Percentiles rank a stretch among this genome's conserved stretches.
Evolutionary conservation across 2,329 filamentous ascomycete genomes (phyloP).

Genomic region (Sporothrix euskadiensis): DNA sequence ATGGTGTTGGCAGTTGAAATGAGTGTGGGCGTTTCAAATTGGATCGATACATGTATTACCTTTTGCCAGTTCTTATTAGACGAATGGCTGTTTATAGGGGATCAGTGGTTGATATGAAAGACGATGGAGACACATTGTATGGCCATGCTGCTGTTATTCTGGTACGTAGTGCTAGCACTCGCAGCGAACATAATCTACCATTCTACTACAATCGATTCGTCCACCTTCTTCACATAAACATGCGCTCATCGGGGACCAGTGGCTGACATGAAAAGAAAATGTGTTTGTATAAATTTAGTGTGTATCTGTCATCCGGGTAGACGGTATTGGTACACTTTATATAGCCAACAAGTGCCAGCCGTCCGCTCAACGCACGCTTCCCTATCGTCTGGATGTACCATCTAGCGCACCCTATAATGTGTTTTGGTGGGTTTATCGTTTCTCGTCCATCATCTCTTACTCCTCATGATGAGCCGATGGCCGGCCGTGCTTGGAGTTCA

Average conservation of each 20-base stretch:
- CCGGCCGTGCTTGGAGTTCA: constrained; percentile 76
- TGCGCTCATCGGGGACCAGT: neutral
- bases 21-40: too few species aligned
- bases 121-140: too few species aligned
- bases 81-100: too few species aligned
- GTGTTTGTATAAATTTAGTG: constrained; percentile 20
- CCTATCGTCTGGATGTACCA: neutral
- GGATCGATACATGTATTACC: too few species aligned
- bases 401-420: neutral
- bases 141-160: too few species aligned
- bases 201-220: too few species aligned
- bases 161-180: too few species aligned
- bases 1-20: too few species aligned
- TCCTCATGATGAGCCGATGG: constrained; percentile 42
- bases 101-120: too few species aligned
- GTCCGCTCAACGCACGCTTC: constrained; percentile 9
- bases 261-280: constrained; percentile 16
- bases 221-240: neutral
- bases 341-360: constrained; percentile 26
- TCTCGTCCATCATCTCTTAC: constrained; percentile 8
- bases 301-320: constrained; percentile 26
- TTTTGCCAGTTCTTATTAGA: too few species aligned
- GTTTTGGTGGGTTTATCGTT: neutral
- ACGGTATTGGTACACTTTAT: constrained; percentile 29
- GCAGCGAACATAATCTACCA: too few species aligned